Evolutionary conservation across 495 filamentous ascomycete genomes (phyloP), one percentile per base, ranked within the genome.

Genomic region (Hapsidospora chrysogenum): DNA sequence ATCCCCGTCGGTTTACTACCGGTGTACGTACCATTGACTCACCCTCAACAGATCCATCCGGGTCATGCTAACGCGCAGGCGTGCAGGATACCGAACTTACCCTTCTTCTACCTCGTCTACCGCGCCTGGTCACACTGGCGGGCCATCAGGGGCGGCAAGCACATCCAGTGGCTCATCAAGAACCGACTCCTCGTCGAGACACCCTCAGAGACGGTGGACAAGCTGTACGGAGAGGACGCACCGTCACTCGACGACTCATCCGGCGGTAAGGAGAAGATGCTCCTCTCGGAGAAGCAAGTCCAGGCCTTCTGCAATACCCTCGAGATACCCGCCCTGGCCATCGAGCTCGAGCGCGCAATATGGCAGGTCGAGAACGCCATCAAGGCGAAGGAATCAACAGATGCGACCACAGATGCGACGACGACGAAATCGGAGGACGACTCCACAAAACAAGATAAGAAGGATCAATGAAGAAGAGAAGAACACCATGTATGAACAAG

Each of bases 71-170:
- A 40, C 17, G 14, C 15, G 9, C 13, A 15, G n/a, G n/a, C n/a
- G n/a, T 16, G 10, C 49, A 93, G 85, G 29, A 61, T 95, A 41
- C 86, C 86, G 6, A 95, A 95, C 50, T 64, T 97, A n/a, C 89
- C 89, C 17, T 96, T 96, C 62, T 95, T 96, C 62, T 99, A 96
- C 50, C 63, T 95, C 13, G 68, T 65, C 2, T 99, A 92, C 56
- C 67, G 89, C 35, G 72, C 72, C 21, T 76, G 69, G 63, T 76
- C 69, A 21, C 70, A 76, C 41, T 75, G 67, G 66, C 55, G 65
- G 61, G 89, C 89, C 23, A 57, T 92, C 26, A 69, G 70, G 15
- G 89, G 89, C 18, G 87, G 85, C 19, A 79, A 74, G 48, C 84
- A 96, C 50, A 52, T 96, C 3, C 67, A 85, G 38, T 92, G 78